Percentiles rank a stretch among this genome's conserved stretches.
Conservation (phyloP, 495 filamentous ascomycete genomes). For the Trichoderma parareesei region DNA sequence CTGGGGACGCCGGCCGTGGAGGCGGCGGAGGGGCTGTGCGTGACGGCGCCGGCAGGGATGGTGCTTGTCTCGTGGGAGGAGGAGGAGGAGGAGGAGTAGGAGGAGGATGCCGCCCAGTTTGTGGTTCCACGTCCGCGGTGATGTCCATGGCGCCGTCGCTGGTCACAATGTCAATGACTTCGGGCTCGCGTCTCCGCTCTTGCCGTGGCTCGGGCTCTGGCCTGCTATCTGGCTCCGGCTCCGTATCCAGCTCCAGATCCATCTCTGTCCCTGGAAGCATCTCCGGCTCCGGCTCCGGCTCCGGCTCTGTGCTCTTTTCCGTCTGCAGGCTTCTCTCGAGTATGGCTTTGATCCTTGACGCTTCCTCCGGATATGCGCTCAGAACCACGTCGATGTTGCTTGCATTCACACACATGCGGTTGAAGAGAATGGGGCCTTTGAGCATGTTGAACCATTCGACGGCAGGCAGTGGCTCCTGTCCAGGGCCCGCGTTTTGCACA, state of each 20-base stretch:
- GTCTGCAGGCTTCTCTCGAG: background rate
- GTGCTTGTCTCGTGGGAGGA: background rate
- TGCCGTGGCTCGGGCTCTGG: background rate
- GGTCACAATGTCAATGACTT: background rate
- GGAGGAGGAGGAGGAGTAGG: no score
- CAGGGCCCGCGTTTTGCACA: slow-evolving; percentile 18
- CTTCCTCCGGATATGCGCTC: slow-evolving; percentile 16
- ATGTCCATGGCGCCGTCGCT: background rate
- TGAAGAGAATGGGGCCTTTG: slow-evolving; percentile 31
- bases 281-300: background rate
- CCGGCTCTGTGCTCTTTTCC: background rate
- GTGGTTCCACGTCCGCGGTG: background rate
- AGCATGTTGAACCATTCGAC: slow-evolving; percentile 38
- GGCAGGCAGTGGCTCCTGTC: slow-evolving; percentile 22
- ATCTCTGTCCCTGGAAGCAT: background rate
- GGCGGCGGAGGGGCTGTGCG: background rate
- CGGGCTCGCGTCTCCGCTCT: no score
- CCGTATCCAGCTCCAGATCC: background rate
- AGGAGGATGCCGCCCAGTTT: background rate
- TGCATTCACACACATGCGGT: slow-evolving; percentile 27
- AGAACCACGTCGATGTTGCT: slow-evolving; percentile 26
- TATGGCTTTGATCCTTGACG: slow-evolving; percentile 12
- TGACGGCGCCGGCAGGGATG: background rate
- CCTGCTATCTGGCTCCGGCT: background rate
- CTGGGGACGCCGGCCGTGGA: background rate